Conservation (phyloP, 371 early-diverging fungal genomes). For the Batkoa obscura region DNA sequence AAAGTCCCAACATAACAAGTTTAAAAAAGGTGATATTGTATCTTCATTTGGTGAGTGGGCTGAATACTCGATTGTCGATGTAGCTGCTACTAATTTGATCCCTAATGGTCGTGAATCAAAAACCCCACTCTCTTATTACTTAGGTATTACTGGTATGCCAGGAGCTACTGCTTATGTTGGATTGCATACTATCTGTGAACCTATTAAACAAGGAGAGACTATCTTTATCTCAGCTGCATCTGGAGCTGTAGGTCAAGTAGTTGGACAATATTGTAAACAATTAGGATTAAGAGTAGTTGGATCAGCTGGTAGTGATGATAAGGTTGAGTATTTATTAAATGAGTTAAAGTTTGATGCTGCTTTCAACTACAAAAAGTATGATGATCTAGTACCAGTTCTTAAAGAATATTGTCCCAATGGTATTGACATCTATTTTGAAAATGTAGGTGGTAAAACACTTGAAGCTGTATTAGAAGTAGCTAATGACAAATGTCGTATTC, state of each 20-base stretch:
- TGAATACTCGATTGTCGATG: slow-evolving; percentile 20
- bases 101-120: background rate
- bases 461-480: slow-evolving; percentile 21
- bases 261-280: slow-evolving; percentile 40
- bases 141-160: slow-evolving; percentile 33
- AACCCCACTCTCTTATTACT: slow-evolving; percentile 26
- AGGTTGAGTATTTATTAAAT: slow-evolving; percentile 30
- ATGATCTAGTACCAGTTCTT: slow-evolving; percentile 14
- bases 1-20: slow-evolving; percentile 11
- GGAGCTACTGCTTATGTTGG: slow-evolving; percentile 34
- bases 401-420: slow-evolving; percentile 30
- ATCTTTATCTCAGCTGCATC: slow-evolving; percentile 12
- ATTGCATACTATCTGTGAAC: slow-evolving; percentile 23
- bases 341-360: slow-evolving; percentile 34
- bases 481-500: slow-evolving; percentile 24
- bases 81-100: slow-evolving; percentile 11
- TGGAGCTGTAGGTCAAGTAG: slow-evolving; percentile 41
- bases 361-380: slow-evolving; percentile 50
- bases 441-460: slow-evolving; percentile 44
- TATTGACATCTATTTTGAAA: slow-evolving; percentile 47
- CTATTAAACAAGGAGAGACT: slow-evolving; percentile 43
- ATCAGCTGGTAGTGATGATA: slow-evolving; percentile 41
- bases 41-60: slow-evolving; percentile 33
- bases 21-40: slow-evolving; percentile 37
- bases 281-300: slow-evolving; percentile 39